phyloP scores from a whole-genome alignment of 106 monocot genomes.

The Dactylorhiza incarnata region DNA sequence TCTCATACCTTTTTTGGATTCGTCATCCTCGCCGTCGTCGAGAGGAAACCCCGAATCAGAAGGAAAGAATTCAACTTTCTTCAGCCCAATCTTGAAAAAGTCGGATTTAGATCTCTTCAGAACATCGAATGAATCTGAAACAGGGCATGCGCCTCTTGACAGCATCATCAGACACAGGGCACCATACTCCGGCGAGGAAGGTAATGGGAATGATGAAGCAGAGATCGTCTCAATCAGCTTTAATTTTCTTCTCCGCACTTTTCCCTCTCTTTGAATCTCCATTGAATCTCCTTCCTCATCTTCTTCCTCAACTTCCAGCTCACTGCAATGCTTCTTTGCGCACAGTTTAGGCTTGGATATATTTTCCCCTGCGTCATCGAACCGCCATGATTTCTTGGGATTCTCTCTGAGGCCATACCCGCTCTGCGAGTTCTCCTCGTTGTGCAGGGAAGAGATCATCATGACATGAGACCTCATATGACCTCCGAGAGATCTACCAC shows the following conservation, averaged over 20 bases:
- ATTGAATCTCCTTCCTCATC: background rate
- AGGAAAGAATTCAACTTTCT: conserved; percentile 6
- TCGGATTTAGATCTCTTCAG: conserved; percentile 9
- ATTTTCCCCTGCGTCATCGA: background rate
- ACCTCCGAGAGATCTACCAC: conserved; percentile 36
- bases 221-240: background rate
- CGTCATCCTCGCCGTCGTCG: background rate
- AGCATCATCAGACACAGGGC: conserved; percentile 16
- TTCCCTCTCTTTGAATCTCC: background rate
- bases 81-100: background rate
- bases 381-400: conserved; percentile 11
- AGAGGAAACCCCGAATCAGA: background rate
- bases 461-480: conserved; percentile 50
- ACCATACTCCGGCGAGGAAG: background rate
- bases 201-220: background rate
- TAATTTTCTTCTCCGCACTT: background rate
- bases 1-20: background rate
- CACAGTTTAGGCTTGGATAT: background rate
- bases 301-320: conserved; percentile 6
- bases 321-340: background rate
- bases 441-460: background rate
- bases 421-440: background rate
- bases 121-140: background rate
- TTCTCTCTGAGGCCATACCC: conserved; percentile 14
- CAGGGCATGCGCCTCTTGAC: conserved; percentile 4